Evolutionary conservation across 1,284 basidiomycete species (phyloP).

Genomic region (Tranzscheliella williamsii): DNA sequence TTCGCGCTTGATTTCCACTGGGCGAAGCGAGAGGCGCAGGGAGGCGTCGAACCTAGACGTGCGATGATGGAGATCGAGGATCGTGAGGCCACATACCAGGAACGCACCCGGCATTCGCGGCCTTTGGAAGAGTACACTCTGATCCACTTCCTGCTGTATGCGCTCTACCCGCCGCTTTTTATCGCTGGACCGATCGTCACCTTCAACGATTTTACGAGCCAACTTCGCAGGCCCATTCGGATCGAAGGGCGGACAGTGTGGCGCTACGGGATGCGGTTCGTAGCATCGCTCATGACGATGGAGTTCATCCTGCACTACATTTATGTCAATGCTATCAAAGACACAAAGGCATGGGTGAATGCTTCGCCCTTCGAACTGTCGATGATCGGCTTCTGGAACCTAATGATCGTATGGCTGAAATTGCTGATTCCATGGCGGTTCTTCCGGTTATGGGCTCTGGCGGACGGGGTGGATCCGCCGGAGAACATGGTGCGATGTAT

Average conservation of each 20-base stretch:
- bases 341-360: constrained; percentile 72
- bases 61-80: constrained; percentile 5
- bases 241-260: constrained; percentile 50
- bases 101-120: constrained; percentile 28
- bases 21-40: constrained; percentile 59
- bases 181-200: constrained; percentile 95
- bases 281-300: constrained; percentile 77
- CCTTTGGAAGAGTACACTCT: constrained; percentile 66
- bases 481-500: constrained; percentile 99
- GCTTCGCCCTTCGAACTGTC: constrained; percentile 78
- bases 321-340: constrained; percentile 97
- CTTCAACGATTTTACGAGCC: constrained; percentile 92
- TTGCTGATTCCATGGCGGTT: constrained; percentile 96
- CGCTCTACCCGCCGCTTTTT: constrained; percentile 87
- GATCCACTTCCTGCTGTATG: constrained; percentile 72
- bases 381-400: constrained; percentile 97
- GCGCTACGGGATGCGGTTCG: constrained; percentile 74
- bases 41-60: constrained; percentile 63
- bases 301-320: constrained; percentile 90
- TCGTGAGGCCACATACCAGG: constrained; percentile 14
- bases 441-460: constrained; percentile 91
- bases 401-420: constrained; percentile 97
- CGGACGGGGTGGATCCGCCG: constrained; percentile 87
- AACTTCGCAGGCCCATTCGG: constrained; percentile 65
- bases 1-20: constrained; percentile 92